A percentile compares a stretch with the other conserved stretches of the same genome.
These are phyloP conservation scores for Hymenoscyphus occultus DNA, from an alignment of 2,329 filamentous ascomycete species.

Conservation along the genomic window DNA sequence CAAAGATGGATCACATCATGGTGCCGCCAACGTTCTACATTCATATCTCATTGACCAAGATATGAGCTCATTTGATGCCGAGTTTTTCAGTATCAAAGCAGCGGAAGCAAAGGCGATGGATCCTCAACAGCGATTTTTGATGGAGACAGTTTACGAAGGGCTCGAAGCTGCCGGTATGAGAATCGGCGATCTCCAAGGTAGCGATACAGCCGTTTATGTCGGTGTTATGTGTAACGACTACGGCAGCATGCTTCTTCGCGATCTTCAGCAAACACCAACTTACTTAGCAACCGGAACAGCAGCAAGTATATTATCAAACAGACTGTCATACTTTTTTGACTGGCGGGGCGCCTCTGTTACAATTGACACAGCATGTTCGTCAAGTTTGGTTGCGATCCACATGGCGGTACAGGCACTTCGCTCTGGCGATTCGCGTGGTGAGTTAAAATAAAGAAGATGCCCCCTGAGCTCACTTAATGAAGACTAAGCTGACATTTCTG, in stretches of 20 bases:
- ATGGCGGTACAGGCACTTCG: background rate
- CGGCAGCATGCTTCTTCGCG: background rate
- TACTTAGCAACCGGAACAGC: background rate
- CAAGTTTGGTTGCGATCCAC: constrained; percentile 1
- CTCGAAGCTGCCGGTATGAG: constrained; percentile 25
- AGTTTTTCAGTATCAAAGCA: constrained; percentile 31
- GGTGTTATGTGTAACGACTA: constrained; percentile 33
- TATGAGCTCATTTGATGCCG: constrained; percentile 38
- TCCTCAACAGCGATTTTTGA: constrained; percentile 22
- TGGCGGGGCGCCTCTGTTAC: background rate
- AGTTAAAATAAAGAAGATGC: too few relatives aligned
- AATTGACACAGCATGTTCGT: constrained; percentile 5
- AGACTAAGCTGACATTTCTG: too few relatives aligned
- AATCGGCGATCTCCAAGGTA: constrained; percentile 21
- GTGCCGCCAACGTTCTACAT: too few relatives aligned
- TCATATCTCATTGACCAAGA: constrained; percentile 33
- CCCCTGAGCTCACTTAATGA: too few relatives aligned
- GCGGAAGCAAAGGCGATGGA: constrained; percentile 23
- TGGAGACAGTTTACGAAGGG: constrained; percentile 29
- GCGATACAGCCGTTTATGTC: constrained; percentile 31
- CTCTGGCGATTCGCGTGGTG: background rate
- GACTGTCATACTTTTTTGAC: background rate
- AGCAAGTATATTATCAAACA: background rate
- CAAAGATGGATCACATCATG: too few relatives aligned
- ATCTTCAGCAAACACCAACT: background rate